These are phyloP conservation scores for Globisporangium canariense DNA, from an alignment of 352 stramenopile genomes.

Conservation along the genomic window DNA sequence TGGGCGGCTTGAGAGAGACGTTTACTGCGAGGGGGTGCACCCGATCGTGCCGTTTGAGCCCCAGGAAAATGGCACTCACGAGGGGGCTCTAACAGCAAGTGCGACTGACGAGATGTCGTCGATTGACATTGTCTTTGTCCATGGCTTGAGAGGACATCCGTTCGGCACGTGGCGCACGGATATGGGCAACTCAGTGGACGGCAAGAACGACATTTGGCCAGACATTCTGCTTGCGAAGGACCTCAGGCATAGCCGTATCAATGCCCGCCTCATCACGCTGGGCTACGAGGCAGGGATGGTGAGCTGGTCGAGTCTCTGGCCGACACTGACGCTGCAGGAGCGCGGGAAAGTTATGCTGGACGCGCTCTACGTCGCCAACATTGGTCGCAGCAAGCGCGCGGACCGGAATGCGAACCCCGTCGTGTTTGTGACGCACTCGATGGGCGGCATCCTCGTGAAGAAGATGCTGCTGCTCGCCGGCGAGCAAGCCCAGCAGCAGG, in stretches of 20 bases:
- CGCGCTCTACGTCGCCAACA: slow-evolving; percentile 61
- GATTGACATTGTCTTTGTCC: slow-evolving; percentile 82
- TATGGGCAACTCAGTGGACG: slow-evolving; percentile 58
- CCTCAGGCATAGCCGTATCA: slow-evolving; percentile 36
- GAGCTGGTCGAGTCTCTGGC: slow-evolving; percentile 84
- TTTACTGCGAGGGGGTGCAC: slow-evolving; percentile 79
- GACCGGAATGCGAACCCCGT: slow-evolving; percentile 35
- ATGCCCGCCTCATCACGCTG: slow-evolving; percentile 64
- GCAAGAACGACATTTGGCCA: slow-evolving; percentile 67
- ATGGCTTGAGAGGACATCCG: slow-evolving; percentile 74
- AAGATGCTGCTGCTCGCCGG: slow-evolving; percentile 69
- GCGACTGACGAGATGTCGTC: slow-evolving; percentile 14
- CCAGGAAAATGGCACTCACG: not conserved
- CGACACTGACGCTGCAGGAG: slow-evolving; percentile 75
- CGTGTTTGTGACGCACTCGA: slow-evolving; percentile 86
- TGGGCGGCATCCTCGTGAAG: slow-evolving; percentile 84
- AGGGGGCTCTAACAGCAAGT: too few relatives aligned
- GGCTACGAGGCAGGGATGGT: slow-evolving; percentile 83
- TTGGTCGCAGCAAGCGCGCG: slow-evolving; percentile 30
- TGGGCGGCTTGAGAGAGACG: slow-evolving; percentile 30
- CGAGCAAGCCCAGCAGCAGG: slow-evolving; percentile 17
- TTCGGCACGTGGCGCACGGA: slow-evolving; percentile 82
- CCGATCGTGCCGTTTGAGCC: slow-evolving; percentile 49
- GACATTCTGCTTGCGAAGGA: slow-evolving; percentile 64
- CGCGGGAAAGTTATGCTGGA: slow-evolving; percentile 68